Percentiles rank a stretch among this genome's conserved stretches.
phyloP scores from a whole-genome alignment of 176 grass and related monocot species.

The Phyllostachys edulis region DNA sequence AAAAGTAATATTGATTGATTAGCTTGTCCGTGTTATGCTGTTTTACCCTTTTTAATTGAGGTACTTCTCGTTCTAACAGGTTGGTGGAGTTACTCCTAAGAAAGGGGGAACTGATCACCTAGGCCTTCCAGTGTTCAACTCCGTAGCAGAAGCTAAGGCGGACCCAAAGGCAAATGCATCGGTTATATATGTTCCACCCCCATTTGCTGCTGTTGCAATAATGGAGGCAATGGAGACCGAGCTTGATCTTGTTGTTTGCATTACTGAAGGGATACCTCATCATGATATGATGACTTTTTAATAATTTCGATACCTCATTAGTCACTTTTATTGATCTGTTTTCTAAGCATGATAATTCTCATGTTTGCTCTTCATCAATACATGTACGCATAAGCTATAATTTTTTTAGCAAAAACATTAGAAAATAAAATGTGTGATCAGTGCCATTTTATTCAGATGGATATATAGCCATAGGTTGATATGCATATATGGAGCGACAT shows the following conservation, averaged over 20 bases:
- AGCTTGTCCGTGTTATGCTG: too few relatives aligned
- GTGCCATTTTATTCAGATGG: neutral
- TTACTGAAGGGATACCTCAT: conserved; percentile 98
- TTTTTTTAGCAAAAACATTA: neutral
- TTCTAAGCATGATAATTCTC: neutral
- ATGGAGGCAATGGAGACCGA: too few relatives aligned
- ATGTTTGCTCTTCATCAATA: neutral
- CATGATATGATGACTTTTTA: conserved; percentile 90
- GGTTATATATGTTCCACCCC: too few relatives aligned
- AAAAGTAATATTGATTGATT: neutral
- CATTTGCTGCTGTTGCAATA: too few relatives aligned
- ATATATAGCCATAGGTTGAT: neutral
- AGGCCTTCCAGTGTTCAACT: too few relatives aligned
- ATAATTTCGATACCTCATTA: neutral
- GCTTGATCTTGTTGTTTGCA: conserved; percentile 93
- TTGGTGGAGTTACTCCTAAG: too few relatives aligned
- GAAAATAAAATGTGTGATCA: neutral
- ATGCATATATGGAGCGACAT: neutral
- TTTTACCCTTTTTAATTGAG: too few relatives aligned
- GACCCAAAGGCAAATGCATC: too few relatives aligned
- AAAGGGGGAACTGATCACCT: too few relatives aligned
- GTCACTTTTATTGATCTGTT: neutral
- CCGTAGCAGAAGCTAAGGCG: too few relatives aligned
- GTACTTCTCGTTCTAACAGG: too few relatives aligned
- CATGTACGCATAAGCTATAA: neutral